These are phyloP conservation scores for Pseudogymnoascus verrucosus DNA, from an alignment of 2,329 filamentous ascomycete genomes.

Conservation along the genomic window DNA sequence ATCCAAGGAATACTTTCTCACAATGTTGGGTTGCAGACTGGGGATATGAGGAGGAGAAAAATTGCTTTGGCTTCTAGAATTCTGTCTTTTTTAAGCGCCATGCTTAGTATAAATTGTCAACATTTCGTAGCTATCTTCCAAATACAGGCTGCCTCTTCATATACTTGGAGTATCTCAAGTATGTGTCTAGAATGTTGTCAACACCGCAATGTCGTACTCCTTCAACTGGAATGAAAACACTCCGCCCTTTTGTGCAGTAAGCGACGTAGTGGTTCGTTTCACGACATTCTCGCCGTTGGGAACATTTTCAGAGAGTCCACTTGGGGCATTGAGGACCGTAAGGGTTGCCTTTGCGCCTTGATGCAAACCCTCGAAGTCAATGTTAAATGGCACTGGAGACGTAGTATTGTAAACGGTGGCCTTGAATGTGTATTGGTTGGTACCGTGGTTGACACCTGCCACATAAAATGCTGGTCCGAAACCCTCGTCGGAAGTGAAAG, in stretches of 20 bases:
- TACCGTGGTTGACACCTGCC: constrained; percentile 37
- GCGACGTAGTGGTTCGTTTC: constrained; percentile 7
- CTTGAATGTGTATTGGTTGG: constrained; percentile 40
- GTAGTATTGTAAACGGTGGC: constrained; percentile 46
- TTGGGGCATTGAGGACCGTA: constrained; percentile 35
- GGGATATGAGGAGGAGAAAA: constrained; percentile 38
- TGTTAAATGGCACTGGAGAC: constrained; percentile 36
- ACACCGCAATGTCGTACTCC: constrained; percentile 19
- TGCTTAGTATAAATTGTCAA: not conserved
- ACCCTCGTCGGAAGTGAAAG: constrained; percentile 28
- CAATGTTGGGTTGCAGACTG: constrained; percentile 17
- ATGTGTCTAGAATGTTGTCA: constrained; percentile 16
- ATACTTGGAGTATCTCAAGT: not conserved
- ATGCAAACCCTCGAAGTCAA: constrained; percentile 37
- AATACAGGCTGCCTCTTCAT: not conserved
- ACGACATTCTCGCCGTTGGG: constrained; percentile 14
- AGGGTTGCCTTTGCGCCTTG: constrained; percentile 34
- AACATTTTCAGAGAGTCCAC: constrained; percentile 14
- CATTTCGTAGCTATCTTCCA: not conserved
- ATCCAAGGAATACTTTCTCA: constrained; percentile 15
- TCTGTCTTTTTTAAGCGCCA: not conserved
- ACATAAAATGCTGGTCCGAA: constrained; percentile 44
- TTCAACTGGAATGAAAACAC: constrained; percentile 18
- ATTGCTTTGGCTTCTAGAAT: constrained; percentile 36
- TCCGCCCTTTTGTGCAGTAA: constrained; percentile 15